Evolutionary conservation across 2,329 filamentous ascomycete species (phyloP), one percentile per base, ranked within the genome.

Genomic region (Lasiodiplodia theobromae): DNA sequence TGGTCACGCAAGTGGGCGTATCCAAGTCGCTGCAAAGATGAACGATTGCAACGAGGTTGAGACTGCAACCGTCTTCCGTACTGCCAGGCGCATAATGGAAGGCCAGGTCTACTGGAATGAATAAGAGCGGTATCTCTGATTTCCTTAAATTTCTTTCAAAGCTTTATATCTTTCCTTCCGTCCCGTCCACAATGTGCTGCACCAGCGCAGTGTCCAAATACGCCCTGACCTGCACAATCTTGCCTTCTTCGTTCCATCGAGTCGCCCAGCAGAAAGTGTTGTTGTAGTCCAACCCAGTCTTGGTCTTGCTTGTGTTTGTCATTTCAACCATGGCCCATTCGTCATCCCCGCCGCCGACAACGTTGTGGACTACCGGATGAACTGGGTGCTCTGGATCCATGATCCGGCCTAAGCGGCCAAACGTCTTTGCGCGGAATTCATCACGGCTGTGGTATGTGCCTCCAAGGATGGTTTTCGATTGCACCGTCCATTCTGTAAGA

Each of bases 31-130:
- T 60, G 60, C 60, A 21, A 28, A 47, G 12, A 64, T 64, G 60
- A 65, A 71, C 2, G 71, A 72, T 25, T 71, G 72, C 1, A 40
- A 53, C 7, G 72, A 77, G 3, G 72, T 73, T 31, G 76, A 73
- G 54, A 52, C 60, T 52, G 77, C 74, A 2, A 76, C 74, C 3
- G 79, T 81, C 1, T 79, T 77, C 58, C 72, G 79, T 34, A 81
- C 79, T 40, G 78, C 78, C 3, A 74, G 77, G 65, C 72, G 78
- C 4, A 72, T 81, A 2, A 79, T 81, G 68, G 75, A 80, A 38
- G 79, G 79, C 5, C 72, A 72, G 7, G 69, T 76, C 6, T 78
- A 71, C 11, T 64, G 60, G 60, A 64, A 64, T 21, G 47, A 18
- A 28, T 52, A 25, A 52, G 28, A 52, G 16, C n/a, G 51, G 8